Conservation (phyloP, 2,329 filamentous ascomycete genomes). For the Nothophoma quercina region DNA sequence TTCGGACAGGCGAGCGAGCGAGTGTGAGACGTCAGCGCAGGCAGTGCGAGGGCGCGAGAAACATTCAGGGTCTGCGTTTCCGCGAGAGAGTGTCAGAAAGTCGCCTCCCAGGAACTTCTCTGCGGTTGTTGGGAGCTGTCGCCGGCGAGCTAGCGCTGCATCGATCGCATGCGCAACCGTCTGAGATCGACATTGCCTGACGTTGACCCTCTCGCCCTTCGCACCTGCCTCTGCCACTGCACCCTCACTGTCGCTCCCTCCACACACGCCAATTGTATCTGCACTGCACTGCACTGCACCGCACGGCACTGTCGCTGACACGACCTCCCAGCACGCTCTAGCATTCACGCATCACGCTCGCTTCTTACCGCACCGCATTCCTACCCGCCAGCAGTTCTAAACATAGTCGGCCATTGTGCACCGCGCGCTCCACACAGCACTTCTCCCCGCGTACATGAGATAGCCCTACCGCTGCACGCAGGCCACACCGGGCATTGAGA, state of each 20-base stretch:
- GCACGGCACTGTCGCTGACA: slow-evolving; percentile 16
- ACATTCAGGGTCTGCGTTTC: not conserved
- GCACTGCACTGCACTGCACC: slow-evolving; percentile 2
- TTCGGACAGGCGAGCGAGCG: not conserved
- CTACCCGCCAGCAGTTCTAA: slow-evolving; percentile 3
- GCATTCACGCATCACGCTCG: slow-evolving; percentile 14
- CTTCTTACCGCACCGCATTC: slow-evolving; percentile 6
- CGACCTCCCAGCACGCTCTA: not conserved
- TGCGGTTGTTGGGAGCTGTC: slow-evolving; percentile 10
- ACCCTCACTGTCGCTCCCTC: not conserved
- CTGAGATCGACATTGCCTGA: slow-evolving; percentile 8
- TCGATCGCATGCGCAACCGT: slow-evolving; percentile 8
- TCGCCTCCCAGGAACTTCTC: not conserved
- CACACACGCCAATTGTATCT: not conserved
- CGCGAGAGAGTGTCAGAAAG: not conserved
- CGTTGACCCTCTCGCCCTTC: not conserved
- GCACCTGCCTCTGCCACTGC: not conserved
- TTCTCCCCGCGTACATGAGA: slow-evolving; percentile 28
- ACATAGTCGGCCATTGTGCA: not conserved
- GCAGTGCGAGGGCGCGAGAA: not conserved
- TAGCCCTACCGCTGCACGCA: slow-evolving; percentile 21
- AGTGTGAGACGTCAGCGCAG: not conserved
- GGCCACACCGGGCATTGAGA: slow-evolving; percentile 29
- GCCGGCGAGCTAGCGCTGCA: slow-evolving; percentile 5
- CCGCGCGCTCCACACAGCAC: slow-evolving; percentile 13